These are phyloP conservation scores for Tolypocladium inflatum DNA, from an alignment of 2,329 filamentous ascomycete species.

Conservation along the genomic window DNA sequence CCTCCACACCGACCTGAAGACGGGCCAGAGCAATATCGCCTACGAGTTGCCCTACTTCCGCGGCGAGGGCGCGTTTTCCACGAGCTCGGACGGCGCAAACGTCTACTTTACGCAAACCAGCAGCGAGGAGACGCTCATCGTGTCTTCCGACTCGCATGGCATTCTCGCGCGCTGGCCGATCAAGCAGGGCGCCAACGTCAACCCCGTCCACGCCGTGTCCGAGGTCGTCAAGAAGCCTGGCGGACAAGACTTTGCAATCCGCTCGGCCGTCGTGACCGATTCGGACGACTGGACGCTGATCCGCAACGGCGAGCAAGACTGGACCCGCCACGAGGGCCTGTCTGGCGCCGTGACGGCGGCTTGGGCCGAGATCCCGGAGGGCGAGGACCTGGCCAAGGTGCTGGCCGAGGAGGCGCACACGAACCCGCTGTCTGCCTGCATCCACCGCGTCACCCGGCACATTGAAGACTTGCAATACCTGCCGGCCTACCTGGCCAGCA, in stretches of 20 bases:
- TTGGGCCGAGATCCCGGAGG: constrained; percentile 68
- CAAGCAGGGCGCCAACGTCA: constrained; percentile 31
- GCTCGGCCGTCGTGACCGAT: constrained; percentile 61
- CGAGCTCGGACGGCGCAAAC: constrained; percentile 67
- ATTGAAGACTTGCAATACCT: constrained; percentile 67
- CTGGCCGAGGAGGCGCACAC: constrained; percentile 80
- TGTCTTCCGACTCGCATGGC: constrained; percentile 69
- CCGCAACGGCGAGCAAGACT: constrained; percentile 70
- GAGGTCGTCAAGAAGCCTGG: constrained; percentile 70
- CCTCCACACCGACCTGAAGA: constrained; percentile 71
- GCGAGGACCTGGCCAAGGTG: constrained; percentile 67
- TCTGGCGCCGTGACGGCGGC: constrained; percentile 70
- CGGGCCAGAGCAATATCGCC: constrained; percentile 59
- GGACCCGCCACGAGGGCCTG: constrained; percentile 75
- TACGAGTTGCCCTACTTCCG: constrained; percentile 68
- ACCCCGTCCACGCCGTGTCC: constrained; percentile 59
- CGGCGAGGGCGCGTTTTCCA: constrained; percentile 67
- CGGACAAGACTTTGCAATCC: constrained; percentile 60
- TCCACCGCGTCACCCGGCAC: constrained; percentile 79
- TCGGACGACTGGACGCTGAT: constrained; percentile 73
- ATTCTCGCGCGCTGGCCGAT: constrained; percentile 66
- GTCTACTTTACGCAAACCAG: constrained; percentile 85
- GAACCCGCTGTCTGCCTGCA: constrained; percentile 71
- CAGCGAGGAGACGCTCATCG: constrained; percentile 60
- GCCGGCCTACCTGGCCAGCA: constrained; percentile 59